These are phyloP conservation scores for Quercus variabilis DNA, from an alignment of 306 rosid species.

Conservation along the genomic window DNA sequence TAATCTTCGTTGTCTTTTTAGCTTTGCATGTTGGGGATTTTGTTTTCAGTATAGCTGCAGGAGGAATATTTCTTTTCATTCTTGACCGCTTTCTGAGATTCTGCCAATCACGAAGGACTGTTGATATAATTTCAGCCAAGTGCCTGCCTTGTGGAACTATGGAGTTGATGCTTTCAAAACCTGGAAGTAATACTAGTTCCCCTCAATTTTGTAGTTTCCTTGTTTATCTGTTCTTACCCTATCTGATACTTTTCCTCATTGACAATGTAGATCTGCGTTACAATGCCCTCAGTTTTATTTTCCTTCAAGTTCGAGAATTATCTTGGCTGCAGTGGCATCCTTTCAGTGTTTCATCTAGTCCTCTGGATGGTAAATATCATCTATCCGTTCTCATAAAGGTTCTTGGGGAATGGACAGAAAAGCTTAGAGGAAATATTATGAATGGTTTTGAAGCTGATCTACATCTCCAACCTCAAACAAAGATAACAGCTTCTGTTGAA, in stretches of 20 bases:
- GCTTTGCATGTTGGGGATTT: constrained; percentile 90
- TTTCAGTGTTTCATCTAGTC: constrained; percentile 91
- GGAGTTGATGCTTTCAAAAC: constrained; percentile 80
- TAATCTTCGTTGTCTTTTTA: constrained; percentile 63
- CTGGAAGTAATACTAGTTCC: constrained; percentile 51
- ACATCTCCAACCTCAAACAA: constrained; percentile 17
- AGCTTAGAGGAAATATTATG: constrained; percentile 42
- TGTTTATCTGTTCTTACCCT: not conserved
- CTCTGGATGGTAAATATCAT: constrained; percentile 82
- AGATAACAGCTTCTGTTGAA: constrained; percentile 73
- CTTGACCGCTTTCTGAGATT: constrained; percentile 90
- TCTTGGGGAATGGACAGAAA: constrained; percentile 83
- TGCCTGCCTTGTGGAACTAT: constrained; percentile 85
- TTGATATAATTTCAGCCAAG: constrained; percentile 69
- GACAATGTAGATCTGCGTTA: constrained; percentile 58
- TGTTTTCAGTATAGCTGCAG: constrained; percentile 66
- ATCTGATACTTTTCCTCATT: constrained; percentile 19
- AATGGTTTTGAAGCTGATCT: constrained; percentile 28
- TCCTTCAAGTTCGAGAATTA: constrained; percentile 75
- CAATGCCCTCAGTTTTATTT: constrained; percentile 93
- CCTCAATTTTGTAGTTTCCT: not conserved
- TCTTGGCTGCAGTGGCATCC: constrained; percentile 99
- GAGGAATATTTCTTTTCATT: constrained; percentile 72
- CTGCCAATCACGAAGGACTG: constrained; percentile 72
- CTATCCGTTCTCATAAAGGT: constrained; percentile 78